A percentile compares a stretch with the other conserved stretches of the same genome.
Conservation (phyloP, 2,329 filamentous ascomycete species). For the Tetracladium maxilliforme region DNA sequence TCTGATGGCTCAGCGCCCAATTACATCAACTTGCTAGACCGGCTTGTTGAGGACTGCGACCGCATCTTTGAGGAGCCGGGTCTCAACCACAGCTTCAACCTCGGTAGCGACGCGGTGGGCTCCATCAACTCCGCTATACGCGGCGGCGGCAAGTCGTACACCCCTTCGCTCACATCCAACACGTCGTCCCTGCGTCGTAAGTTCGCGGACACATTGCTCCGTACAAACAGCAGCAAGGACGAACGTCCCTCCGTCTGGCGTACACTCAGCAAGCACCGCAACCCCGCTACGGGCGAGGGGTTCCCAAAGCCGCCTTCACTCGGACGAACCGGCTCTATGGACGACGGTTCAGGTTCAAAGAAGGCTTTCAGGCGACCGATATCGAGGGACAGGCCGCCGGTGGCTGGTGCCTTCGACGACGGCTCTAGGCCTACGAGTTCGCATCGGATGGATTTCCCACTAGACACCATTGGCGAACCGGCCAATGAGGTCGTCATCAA, state of each 20-base stretch:
- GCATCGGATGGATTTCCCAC: constrained; percentile 28
- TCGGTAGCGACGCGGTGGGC: constrained; percentile 35
- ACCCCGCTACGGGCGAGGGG: constrained; percentile 43
- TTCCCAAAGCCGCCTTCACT: constrained; percentile 51
- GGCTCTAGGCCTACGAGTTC: constrained; percentile 43
- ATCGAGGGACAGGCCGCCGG: constrained; percentile 44
- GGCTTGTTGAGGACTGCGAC: constrained; percentile 79
- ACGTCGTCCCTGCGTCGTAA: constrained; percentile 73
- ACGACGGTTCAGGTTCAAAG: constrained; percentile 36
- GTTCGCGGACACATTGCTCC: constrained; percentile 62
- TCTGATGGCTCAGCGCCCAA: constrained; percentile 62
- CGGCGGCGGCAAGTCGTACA: constrained; percentile 49
- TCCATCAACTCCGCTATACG: constrained; percentile 44
- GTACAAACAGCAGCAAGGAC: constrained; percentile 68
- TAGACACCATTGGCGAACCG: constrained; percentile 39
- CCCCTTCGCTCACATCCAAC: constrained; percentile 70
- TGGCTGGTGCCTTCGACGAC: constrained; percentile 49
- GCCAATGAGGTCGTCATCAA: constrained; percentile 22
- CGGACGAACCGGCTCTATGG: constrained; percentile 71
- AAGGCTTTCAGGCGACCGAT: constrained; percentile 37
- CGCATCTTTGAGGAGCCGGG: constrained; percentile 62
- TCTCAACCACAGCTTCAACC: constrained; percentile 20
- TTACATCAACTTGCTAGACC: constrained; percentile 79
- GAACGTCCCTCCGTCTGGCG: constrained; percentile 69
- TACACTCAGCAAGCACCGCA: constrained; percentile 67